A percentile compares a stretch with the other conserved stretches of the same genome.
Evolutionary conservation across 1,284 basidiomycete genomes (phyloP).

Genomic region (Mycena citricolor): DNA sequence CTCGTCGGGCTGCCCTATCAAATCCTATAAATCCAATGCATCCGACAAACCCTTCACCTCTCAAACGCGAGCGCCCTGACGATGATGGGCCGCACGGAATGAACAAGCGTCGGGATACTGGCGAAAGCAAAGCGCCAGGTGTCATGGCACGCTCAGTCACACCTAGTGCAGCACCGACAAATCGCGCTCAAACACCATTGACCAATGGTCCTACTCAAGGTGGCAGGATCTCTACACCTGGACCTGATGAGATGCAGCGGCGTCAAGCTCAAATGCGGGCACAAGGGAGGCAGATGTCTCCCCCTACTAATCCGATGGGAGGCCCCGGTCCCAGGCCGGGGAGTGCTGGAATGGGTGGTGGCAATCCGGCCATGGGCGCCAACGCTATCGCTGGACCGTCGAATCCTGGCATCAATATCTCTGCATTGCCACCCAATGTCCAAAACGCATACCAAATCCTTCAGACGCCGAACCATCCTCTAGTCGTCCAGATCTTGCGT

Average conservation of each 20-base stretch:
- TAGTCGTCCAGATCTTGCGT: conserved; percentile 54
- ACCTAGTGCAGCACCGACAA: conserved; percentile 4
- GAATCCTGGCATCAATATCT: conserved; percentile 22
- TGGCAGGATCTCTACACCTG: too few relatives aligned
- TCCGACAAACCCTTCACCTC: conserved; percentile 23
- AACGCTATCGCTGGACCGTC: conserved; percentile 26
- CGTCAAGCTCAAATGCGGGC: conserved; percentile 44
- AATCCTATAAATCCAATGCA: conserved; percentile 13
- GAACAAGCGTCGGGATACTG: conserved; percentile 71
- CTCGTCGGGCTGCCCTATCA: conserved; percentile 43
- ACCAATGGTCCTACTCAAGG: conserved; percentile 20
- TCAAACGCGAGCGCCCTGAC: conserved; percentile 59
- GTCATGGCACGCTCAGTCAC: conserved; percentile 36
- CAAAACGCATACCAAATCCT: conserved; percentile 51
- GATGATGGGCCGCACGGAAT: too few relatives aligned
- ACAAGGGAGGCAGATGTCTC: conserved; percentile 27
- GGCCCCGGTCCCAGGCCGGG: conserved; percentile 10
- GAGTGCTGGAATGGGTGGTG: not conserved
- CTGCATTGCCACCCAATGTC: conserved; percentile 33
- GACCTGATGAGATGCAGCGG: conserved; percentile 42
- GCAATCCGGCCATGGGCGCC: conserved; percentile 26
- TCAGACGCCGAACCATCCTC: conserved; percentile 46
- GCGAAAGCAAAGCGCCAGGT: conserved; percentile 51
- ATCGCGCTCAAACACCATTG: conserved; percentile 5
- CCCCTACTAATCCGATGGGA: conserved; percentile 13